Percentiles rank a stretch among this genome's conserved stretches.
Conservation (phyloP, 2,329 filamentous ascomycete species). For the Sordariomycetes sp. region DNA sequence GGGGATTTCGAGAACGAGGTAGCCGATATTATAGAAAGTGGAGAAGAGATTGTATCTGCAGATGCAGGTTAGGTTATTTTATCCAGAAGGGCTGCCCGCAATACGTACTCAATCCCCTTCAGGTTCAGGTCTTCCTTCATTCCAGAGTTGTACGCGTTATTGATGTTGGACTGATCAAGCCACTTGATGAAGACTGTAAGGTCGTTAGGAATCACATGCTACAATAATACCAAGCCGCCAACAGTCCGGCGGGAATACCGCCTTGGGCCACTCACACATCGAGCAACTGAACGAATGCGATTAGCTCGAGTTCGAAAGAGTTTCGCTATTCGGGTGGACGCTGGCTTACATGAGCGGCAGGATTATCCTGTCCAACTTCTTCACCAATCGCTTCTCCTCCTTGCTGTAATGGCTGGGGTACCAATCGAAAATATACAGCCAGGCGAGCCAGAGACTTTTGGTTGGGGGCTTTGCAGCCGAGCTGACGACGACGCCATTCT, state of each 20-base stretch:
- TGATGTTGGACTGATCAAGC: conserved; percentile 20
- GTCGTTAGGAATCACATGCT: background rate
- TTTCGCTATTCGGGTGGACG: background rate
- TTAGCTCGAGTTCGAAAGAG: background rate
- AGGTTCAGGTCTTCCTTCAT: conserved; percentile 25
- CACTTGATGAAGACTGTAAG: background rate
- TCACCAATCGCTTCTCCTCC: conserved; percentile 15
- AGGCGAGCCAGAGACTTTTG: conserved; percentile 11
- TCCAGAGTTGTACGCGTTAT: conserved; percentile 25
- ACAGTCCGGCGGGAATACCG: background rate
- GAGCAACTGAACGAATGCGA: background rate
- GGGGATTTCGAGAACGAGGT: conserved; percentile 14
- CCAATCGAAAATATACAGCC: conserved; percentile 19
- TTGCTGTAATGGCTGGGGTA: conserved; percentile 19
- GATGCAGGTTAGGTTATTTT: background rate
- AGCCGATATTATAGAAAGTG: conserved; percentile 18
- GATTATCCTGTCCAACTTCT: conserved; percentile 14
- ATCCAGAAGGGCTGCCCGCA: background rate
- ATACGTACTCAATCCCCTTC: conserved; percentile 18
- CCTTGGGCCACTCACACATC: background rate
- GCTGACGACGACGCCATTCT: conserved; percentile 14
- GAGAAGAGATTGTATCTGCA: conserved; percentile 13
- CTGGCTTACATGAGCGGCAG: background rate
- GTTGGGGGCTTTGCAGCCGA: conserved; percentile 9
- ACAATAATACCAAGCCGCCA: background rate